Evolutionary conservation across 495 filamentous ascomycete species (phyloP), one percentile per base, ranked within the genome.

Genomic region (Penicillium desertorum): DNA sequence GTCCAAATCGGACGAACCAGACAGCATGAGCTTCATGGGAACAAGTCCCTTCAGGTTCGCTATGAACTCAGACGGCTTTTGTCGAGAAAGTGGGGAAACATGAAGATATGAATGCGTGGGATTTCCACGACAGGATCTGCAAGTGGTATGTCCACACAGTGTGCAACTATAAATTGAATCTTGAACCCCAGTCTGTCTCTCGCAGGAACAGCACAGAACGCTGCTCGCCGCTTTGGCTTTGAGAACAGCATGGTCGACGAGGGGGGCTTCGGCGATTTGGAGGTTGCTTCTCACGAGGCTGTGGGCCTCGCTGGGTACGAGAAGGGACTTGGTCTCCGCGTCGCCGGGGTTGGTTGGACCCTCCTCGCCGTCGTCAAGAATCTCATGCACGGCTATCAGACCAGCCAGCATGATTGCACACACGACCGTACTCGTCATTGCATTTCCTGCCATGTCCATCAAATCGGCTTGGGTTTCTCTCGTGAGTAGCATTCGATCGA

Each of bases 351-450:
- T 46, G 57, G 22, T 46, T 41, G 19, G 59, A 45, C 43, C 20
- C 36, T 41, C 51, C n/a, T 56, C 27, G 4, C 49, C 61, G 19
- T 52, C 12, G 20, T 67, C 41, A 23, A 84, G 58, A 6, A 76
- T 62, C 14, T 72, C 58, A 20, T 77, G 57, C 17, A 71, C 72
- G 16, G 65, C 65, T 20, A 84, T 80, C 23, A 89, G 63, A 0
- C 79, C 79, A 17, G 80, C 62, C 1, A 89, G 56, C 7, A 89
- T 78, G 1, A 81, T 80, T 4, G 82, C 76, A 1, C 88, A 86
- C 5, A 92, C 83, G 8, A 90, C 86, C 0, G 90, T 88, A 4
- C 86, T 82, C 3, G 81, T 82, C 91, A 96, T 96, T 1, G 91
- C 91, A 65, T 96, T 96, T 0, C 91, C 91, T 3, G 88, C 88